Base-by-base conservation (phyloP, 768 basidiomycete species). In the Xerocomus spinulosus region DNA sequence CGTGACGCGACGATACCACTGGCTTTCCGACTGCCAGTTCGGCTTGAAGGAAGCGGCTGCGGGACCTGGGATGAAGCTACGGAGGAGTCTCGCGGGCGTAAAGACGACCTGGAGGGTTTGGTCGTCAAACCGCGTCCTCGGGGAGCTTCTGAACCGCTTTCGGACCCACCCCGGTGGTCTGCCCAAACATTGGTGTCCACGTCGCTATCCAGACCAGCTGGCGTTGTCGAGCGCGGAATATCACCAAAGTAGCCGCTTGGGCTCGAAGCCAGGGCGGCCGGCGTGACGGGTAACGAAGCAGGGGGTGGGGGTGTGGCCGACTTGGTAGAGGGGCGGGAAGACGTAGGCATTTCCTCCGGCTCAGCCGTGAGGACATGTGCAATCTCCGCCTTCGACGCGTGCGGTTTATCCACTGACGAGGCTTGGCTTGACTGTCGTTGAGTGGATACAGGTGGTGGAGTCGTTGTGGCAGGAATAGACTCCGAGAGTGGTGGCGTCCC, bases 321-420 rank as follows among this genome's bases (percentile, higher is more conserved):
- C 15, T 57, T 60, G 30, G 59, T 56, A 37, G 55, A 32, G 10
- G 49, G 44, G 2, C 43, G 53, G 41, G 61, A 57, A 5, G 45
- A 20, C 29, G 32, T 21, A 18, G 52, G 24, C 15, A 67, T 44
- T 13, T 62, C 70, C 34, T 81, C 79, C 3, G 73, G 70, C 42
- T 78, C 76, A 20, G 74, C 76, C 0, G 76, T 80, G 62, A 81
- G 74, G 8, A 75, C 77, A 5, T 57, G 9, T 62, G 74, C 26
- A 71, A 77, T 18, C 67, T 73, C 35, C 64, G 66, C 32, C 70
- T 69, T 43, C 56, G 71, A 17, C 46, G 57, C 42, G 42, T 46
- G 48, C n/a, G 55, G 36, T 25, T 56, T 51, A 33, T 50, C 40
- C 15, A 44, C 41, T 12, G 52, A 48, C n/a, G 29, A 37, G 15